Evolutionary conservation across 345 rosid species (phyloP).

Genomic region (Melaleuca quinquenervia): DNA sequence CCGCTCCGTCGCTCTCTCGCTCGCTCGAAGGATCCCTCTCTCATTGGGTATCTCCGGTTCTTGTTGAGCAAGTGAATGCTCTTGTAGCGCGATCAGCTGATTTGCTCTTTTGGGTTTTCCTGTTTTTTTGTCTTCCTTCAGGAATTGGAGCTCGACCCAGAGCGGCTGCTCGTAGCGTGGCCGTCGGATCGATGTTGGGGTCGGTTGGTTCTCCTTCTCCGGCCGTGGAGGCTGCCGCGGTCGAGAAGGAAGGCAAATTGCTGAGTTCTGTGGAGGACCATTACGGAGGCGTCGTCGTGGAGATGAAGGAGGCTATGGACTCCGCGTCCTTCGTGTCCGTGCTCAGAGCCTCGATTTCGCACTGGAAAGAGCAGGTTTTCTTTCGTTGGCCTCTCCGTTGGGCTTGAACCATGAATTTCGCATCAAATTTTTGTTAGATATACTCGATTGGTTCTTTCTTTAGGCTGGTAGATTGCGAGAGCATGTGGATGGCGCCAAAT

Average conservation of each 20-base stretch:
- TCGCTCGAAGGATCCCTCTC: neutral
- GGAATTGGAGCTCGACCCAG: neutral
- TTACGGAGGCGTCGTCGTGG: slow-evolving; percentile 66
- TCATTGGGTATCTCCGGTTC: neutral
- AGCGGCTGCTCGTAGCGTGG: neutral
- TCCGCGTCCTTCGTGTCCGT: slow-evolving; percentile 32
- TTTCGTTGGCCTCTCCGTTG: neutral
- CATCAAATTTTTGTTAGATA: neutral
- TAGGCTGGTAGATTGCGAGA: neutral
- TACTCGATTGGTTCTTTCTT: neutral
- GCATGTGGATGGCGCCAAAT: neutral
- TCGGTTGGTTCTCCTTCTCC: neutral
- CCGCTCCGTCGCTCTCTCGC: neutral
- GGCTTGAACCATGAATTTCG: neutral
- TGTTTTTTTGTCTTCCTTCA: neutral
- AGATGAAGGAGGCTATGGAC: slow-evolving; percentile 49
- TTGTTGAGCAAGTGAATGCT: neutral
- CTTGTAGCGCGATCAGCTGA: neutral
- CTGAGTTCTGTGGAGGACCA: slow-evolving; percentile 43
- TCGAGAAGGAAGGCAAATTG: neutral
- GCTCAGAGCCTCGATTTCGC: slow-evolving; percentile 46
- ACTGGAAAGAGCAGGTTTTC: slow-evolving; percentile 67
- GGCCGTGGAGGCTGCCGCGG: neutral
- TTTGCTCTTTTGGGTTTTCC: neutral
- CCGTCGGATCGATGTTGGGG: neutral